These are phyloP conservation scores for Erythrophleum ivorense DNA, from an alignment of 331 rosid species.

Conservation along the genomic window DNA sequence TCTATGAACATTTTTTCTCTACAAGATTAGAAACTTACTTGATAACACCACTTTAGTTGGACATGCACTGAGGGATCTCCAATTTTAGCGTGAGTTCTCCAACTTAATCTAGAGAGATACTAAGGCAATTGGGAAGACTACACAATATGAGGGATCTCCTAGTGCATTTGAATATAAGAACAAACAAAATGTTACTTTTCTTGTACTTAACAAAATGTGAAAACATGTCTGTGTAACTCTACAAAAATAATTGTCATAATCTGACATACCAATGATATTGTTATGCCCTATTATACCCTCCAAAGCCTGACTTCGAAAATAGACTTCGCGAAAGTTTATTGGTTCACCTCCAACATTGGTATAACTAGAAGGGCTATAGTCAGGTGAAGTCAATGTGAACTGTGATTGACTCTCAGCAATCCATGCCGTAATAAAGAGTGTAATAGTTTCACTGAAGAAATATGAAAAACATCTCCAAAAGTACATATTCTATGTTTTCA, in stretches of 20 bases:
- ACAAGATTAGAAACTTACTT: background rate
- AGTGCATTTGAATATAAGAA: background rate
- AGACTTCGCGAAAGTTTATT: slow-evolving; percentile 82
- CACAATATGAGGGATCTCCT: background rate
- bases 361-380: slow-evolving; percentile 8
- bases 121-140: background rate
- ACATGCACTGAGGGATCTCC: background rate
- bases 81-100: background rate
- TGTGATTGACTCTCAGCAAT: background rate
- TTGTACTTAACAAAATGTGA: background rate
- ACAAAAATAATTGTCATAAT: slow-evolving; percentile 33
- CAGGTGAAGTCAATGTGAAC: background rate
- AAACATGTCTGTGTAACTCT: slow-evolving; percentile 18
- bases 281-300: slow-evolving; percentile 62
- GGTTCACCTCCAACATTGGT: slow-evolving; percentile 88
- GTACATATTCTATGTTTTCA: slow-evolving; percentile 14
- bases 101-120: background rate
- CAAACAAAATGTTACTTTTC: background rate
- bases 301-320: slow-evolving; percentile 95
- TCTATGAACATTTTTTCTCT: background rate
- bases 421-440: slow-evolving; percentile 5
- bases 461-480: slow-evolving; percentile 14
- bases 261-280: slow-evolving; percentile 85
- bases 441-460: background rate
- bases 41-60: background rate